A percentile compares a stretch with the other conserved stretches of the same genome.
These are phyloP conservation scores for Rostrohypoxylon terebratum DNA, from an alignment of 495 filamentous ascomycete species.

Conservation along the genomic window DNA sequence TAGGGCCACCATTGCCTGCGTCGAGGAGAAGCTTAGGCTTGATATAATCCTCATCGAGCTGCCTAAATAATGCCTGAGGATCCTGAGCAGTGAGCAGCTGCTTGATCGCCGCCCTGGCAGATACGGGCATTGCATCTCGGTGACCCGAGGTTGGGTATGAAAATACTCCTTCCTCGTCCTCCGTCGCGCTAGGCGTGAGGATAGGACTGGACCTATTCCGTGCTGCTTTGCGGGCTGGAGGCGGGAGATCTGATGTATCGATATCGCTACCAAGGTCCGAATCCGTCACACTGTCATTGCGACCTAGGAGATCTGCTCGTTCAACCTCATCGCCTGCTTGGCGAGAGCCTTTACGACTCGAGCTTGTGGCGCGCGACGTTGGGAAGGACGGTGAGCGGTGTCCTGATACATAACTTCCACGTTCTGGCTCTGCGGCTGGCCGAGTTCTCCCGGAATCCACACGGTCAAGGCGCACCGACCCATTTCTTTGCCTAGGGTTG, in stretches of 20 bases:
- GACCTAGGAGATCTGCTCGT: conserved; percentile 71
- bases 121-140: conserved; percentile 61
- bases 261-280: conserved; percentile 72
- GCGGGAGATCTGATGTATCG: conserved; percentile 72
- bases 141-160: conserved; percentile 51
- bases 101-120: conserved; percentile 76
- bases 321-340: conserved; percentile 63
- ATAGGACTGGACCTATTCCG: conserved; percentile 67
- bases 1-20: conserved; percentile 50
- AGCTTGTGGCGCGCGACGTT: conserved; percentile 55
- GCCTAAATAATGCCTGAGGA: conserved; percentile 89
- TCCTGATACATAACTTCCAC: conserved; percentile 65
- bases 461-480: conserved; percentile 50
- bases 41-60: conserved; percentile 95
- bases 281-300: conserved; percentile 69
- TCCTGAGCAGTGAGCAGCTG: conserved; percentile 79
- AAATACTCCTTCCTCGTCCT: conserved; percentile 50
- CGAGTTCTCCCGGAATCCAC: conserved; percentile 45
- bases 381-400: conserved; percentile 61
- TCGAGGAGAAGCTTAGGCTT: conserved; percentile 93
- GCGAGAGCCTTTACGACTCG: conserved; percentile 61
- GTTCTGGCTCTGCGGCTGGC: conserved; percentile 54
- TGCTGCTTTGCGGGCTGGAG: conserved; percentile 57
- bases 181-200: conserved; percentile 51
- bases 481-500: conserved; percentile 68